phyloP scores from a whole-genome alignment of 106 monocot species.

The Dendrobium officinale region DNA sequence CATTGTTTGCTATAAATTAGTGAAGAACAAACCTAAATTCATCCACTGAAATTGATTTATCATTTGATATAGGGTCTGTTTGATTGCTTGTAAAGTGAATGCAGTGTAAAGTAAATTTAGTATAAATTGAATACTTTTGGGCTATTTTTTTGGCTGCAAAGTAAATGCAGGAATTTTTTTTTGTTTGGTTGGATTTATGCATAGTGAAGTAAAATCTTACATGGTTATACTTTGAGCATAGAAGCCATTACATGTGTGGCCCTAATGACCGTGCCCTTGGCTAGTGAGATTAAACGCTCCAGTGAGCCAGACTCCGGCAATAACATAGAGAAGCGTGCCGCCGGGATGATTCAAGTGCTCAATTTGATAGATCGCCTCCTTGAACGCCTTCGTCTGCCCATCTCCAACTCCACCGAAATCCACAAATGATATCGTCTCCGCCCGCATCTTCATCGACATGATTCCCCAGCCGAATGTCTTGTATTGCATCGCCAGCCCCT shows the following conservation, averaged over 20 bases:
- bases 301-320: conserved; percentile 46
- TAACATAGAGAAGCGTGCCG: conserved; percentile 43
- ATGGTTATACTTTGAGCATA: too few species aligned
- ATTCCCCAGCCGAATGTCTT: conserved; percentile 11
- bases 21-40: neutral
- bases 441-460: conserved; percentile 41
- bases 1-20: neutral
- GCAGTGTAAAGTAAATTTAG: too few species aligned
- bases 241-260: too few species aligned
- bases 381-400: conserved; percentile 41
- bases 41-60: neutral
- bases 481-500: too few species aligned
- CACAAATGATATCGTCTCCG: conserved; percentile 35
- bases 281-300: conserved; percentile 61
- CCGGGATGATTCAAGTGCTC: conserved; percentile 37
- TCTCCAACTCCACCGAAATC: conserved; percentile 68
- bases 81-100: too few species aligned
- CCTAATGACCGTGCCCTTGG: conserved; percentile 24
- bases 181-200: too few species aligned
- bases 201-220: too few species aligned
- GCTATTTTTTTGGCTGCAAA: too few species aligned
- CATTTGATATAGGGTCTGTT: neutral
- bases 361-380: conserved; percentile 46
- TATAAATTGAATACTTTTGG: too few species aligned
- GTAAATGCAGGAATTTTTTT: too few species aligned